Base-by-base conservation (phyloP, 2,329 filamentous ascomycete species). In the Knoxdaviesia capensis region DNA sequence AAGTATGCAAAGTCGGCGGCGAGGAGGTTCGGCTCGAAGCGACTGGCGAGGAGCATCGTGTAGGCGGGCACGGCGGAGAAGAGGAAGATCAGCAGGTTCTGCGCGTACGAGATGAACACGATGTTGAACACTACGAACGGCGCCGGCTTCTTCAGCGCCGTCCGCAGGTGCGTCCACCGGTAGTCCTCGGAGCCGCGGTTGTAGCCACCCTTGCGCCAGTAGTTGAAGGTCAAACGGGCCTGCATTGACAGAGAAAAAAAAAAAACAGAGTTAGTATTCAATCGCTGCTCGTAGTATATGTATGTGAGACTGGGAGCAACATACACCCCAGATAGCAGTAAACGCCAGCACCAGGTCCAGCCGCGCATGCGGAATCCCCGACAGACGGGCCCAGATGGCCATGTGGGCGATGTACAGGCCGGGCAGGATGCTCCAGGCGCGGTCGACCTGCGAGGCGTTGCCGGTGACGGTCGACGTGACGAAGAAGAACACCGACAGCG, bases 361-460 rank as follows among this genome's bases (percentile, higher is more conserved):
- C 40, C 79, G 73, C 43, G 71, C 63, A 9, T 80, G 80, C 5
- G 77, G 70, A 1, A 94, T 54, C 1, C 78, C 80, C 37, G 77
- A 71, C 47, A 88, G 53, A 50, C 81, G 79, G 36, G 86, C 80
- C 78, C 87, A 98, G n/a, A 76, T 52, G 34, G 75, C 71, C 55
- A 83, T 90, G 59, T 98, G 87, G 5, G 76, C 69, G 55, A 90
- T 80, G 60, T 93, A 96, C 41, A 94, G 54, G 6, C 83, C 79
- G 1, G 90, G 90, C 41, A 98, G 62, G 46, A 98, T 67, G 54
- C 84, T 90, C 90, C 90, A 98, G 51, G 80, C 63, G 40, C 90
- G 76, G 58, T 98, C 90, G 36, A 98, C 79, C 60, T 98, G 90
- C n/a, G 87, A 94, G 58, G 87, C 94, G 59, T 98, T 98, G 53